Evolutionary conservation across 805 yeast species (phyloP).

Genomic region (Candida taoyuanica): DNA sequence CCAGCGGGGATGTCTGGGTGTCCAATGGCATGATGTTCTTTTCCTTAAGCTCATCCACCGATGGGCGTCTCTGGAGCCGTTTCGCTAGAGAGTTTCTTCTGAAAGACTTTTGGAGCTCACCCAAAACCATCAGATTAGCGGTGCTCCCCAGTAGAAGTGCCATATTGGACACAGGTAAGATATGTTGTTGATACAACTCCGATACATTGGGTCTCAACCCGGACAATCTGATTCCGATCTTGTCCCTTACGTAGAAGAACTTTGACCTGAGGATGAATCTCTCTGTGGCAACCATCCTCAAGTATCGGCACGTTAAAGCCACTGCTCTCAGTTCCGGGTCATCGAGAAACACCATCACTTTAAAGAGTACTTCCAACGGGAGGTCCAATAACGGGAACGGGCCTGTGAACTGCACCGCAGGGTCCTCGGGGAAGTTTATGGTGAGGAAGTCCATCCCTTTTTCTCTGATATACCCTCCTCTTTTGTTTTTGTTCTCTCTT

Average conservation of each 20-base stretch:
- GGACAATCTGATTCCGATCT: slow-evolving; percentile 17
- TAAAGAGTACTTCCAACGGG: slow-evolving; percentile 23
- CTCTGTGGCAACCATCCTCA: slow-evolving; percentile 19
- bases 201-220: slow-evolving; percentile 14
- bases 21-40: slow-evolving; percentile 18
- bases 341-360: slow-evolving; percentile 21
- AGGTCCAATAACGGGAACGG: slow-evolving; percentile 22
- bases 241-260: slow-evolving; percentile 19
- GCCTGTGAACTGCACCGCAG: slow-evolving; percentile 10
- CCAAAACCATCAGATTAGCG: slow-evolving; percentile 3
- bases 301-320: slow-evolving; percentile 16
- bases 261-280: slow-evolving; percentile 20
- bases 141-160: slow-evolving; percentile 7
- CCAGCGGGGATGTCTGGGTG: slow-evolving; percentile 5
- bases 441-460: slow-evolving; percentile 27
- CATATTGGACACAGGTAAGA: slow-evolving; percentile 15
- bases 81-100: slow-evolving; percentile 18
- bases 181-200: slow-evolving; percentile 16
- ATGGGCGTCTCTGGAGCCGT: slow-evolving; percentile 20
- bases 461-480: too few species aligned
- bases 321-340: slow-evolving; percentile 21
- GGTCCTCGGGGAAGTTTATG: slow-evolving; percentile 18
- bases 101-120: slow-evolving; percentile 16
- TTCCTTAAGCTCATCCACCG: slow-evolving; percentile 15
- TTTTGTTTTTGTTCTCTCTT: too few species aligned